Evolutionary conservation across 2,329 filamentous ascomycete genomes (phyloP), one percentile per base, ranked within the genome.

Genomic region (Fusarium virguliforme): DNA sequence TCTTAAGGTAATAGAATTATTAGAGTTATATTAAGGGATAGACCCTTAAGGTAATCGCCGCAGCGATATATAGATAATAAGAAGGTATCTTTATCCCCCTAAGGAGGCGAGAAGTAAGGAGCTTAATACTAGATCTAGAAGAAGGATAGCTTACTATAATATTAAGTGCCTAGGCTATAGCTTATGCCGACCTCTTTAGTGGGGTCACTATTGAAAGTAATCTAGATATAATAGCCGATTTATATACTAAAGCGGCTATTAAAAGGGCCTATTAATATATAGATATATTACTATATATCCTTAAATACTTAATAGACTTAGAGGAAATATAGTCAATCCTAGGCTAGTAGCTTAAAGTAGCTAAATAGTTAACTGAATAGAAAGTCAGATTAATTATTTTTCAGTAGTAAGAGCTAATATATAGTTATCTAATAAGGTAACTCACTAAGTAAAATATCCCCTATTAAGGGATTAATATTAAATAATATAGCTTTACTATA

Each of bases 181-280:
- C 40, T 64, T n/a, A 18, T 64, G 8, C 61, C 35, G 13, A 64
- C 61, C 22, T 64, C 61, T 30, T 64, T 64, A 3, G 10, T 43
- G 15, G 37, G 37, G 30, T 64, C 37, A 18, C 61, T 64, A 24
- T 64, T 64, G 24, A 64, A 64, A 28, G 61, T 22, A 24, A 64
- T 38, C 8, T 54, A 22, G 34, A 64, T 60, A 9, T 60, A 64
- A 32, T n/a, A 5, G 32, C 61, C 46, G 22, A 64, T 26, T 13
- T 37, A 8, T 6, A 10, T 5, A 7, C 18, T 54, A 13, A 64
- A 41, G 26, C 28, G 18, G 10, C 34, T 22, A 9, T 64, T 28
- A 30, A 64, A 60, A 34, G 18, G n/a, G 15, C 55, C 46, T 40
- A n/a, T 13, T 18, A 15, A 10, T n/a, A 12, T 26, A 40, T 13